Evolutionary conservation across 768 basidiomycete genomes (phyloP).

Genomic region (Ramaria sp.): DNA sequence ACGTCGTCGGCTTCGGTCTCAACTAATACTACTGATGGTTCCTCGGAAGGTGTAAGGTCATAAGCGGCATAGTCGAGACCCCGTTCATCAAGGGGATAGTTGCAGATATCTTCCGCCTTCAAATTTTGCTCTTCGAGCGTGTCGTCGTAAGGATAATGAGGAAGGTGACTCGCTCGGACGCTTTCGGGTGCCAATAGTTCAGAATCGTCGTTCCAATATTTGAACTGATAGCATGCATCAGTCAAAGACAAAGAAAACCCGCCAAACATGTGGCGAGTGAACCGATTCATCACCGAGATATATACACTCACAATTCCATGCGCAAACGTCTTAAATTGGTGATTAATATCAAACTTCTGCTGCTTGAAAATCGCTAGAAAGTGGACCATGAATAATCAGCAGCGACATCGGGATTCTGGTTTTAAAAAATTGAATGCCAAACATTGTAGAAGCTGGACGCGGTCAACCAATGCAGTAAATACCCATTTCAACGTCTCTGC

Average conservation of each 20-base stretch:
- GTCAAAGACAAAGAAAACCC: not conserved
- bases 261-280: not conserved
- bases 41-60: constrained; percentile 8
- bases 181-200: constrained; percentile 3
- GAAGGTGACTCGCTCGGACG: constrained; percentile 14
- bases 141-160: constrained; percentile 12
- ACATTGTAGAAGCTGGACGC: constrained; percentile 17
- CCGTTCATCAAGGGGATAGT: constrained; percentile 15
- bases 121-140: constrained; percentile 13
- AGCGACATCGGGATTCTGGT: too few species aligned
- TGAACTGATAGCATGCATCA: not conserved
- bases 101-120: constrained; percentile 13
- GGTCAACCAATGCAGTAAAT: constrained; percentile 11
- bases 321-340: constrained; percentile 18
- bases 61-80: constrained; percentile 16
- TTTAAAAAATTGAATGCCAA: not conserved
- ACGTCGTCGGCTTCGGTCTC: not conserved
- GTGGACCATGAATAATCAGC: not conserved
- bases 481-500: not conserved
- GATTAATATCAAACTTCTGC: constrained; percentile 16
- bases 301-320: constrained; percentile 18
- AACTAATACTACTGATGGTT: not conserved
- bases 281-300: not conserved
- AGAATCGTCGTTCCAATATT: not conserved
- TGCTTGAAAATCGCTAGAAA: constrained; percentile 14